Evolutionary conservation across 441 rosid genomes (phyloP), one percentile per base, ranked within the genome.

Genomic region (Populus hybrid): DNA sequence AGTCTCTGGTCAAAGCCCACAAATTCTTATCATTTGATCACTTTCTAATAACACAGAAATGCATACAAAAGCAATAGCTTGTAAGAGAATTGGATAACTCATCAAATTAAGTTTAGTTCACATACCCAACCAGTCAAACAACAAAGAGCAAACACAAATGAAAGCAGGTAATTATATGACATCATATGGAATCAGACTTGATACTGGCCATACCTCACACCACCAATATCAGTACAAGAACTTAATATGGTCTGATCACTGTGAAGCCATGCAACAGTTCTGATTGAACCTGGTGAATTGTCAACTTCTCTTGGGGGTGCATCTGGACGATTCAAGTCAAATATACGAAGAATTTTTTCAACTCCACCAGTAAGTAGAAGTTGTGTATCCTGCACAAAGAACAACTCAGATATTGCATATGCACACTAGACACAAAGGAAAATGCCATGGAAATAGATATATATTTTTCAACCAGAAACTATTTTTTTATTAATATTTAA

Each of bases 251-350:
- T 92, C 84, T 92, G 94, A 80, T 95, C 98, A 80, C 92, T 90
- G 75, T 94, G 98, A 80, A 95, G 95, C 98, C 99, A 95, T 23
- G 97, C 92, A 61, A 89, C 92, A 42, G 97, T 91, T 87, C 98
- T 84, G 34, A 95, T 84, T 79, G 98, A 92, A 82, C 97, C 95
- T 57, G 97, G 95, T 38, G 97, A 90, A n/a, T 83, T 84, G 78
- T 86, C 95, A 77, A 94, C 89, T 89, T 89, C 89, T 87, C 91
- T 90, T 36, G 97, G 95, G 67, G 94, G 81, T 69, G 91, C 98
- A 80, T 95, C 98, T 65, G 86, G 93, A 59, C 90, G 82, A 81
- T 94, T 94, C 88, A 95, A 79, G 86, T 95, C 95, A 82, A 88
- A 94, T 68, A 94, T 85, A 23, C 97, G 93, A 66, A 92, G 90